phyloP scores from a whole-genome alignment of 352 stramenopile species.

The Thraustochytrium sp. region DNA sequence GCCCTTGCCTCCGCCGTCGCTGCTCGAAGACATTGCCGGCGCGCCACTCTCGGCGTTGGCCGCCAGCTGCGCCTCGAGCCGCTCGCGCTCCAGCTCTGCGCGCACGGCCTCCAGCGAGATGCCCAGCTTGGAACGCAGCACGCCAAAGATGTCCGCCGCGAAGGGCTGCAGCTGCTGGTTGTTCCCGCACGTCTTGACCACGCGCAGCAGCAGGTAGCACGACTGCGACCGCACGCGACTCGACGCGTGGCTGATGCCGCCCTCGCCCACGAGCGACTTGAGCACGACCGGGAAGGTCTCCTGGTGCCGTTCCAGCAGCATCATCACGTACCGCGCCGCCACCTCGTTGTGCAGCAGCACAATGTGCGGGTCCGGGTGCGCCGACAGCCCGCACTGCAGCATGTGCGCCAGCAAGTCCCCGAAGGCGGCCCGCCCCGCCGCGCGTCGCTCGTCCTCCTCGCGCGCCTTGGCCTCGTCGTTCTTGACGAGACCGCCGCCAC shows the following conservation, averaged over 20 bases:
- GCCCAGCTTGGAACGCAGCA: constrained; percentile 62
- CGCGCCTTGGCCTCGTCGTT: constrained; percentile 19
- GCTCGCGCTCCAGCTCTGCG: background rate
- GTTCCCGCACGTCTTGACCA: constrained; percentile 66
- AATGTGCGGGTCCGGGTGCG: constrained; percentile 56
- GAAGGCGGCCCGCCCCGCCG: background rate
- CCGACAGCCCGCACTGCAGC: constrained; percentile 46
- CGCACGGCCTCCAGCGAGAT: constrained; percentile 53
- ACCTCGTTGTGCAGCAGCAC: constrained; percentile 74
- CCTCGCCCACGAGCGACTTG: constrained; percentile 69
- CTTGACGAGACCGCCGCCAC: background rate
- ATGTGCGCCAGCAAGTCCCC: constrained; percentile 14
- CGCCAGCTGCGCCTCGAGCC: background rate
- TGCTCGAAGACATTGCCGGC: background rate
- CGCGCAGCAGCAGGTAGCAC: constrained; percentile 70
- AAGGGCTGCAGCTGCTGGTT: constrained; percentile 64
- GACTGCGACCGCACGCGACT: constrained; percentile 66
- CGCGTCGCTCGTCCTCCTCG: constrained; percentile 25
- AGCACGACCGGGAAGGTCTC: constrained; percentile 63
- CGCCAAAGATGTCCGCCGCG: constrained; percentile 63
- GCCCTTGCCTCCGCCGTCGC: background rate
- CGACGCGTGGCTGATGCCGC: constrained; percentile 63
- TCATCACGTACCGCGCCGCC: constrained; percentile 56
- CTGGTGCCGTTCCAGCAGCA: constrained; percentile 63
- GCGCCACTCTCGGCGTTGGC: background rate